These are phyloP conservation scores for Parathielavia appendiculata DNA, from an alignment of 495 filamentous ascomycete genomes.

Conservation along the genomic window DNA sequence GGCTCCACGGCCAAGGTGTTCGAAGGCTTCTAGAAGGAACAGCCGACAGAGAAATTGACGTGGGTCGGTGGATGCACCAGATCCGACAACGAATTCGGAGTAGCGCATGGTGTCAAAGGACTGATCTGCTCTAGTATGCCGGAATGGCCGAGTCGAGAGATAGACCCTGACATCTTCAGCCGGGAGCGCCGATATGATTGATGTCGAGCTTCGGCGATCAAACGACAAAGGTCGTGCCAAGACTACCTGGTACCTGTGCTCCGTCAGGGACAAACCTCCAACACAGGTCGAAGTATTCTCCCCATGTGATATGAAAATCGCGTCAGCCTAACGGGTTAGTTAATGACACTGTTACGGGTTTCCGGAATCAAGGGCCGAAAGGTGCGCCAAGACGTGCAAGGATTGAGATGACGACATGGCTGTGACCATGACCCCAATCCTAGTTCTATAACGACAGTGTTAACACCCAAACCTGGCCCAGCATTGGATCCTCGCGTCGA, in stretches of 20 bases:
- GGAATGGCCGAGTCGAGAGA: conserved; percentile 1
- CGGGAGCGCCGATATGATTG: not conserved
- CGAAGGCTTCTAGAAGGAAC: conserved; percentile 14
- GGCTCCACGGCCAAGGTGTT: conserved; percentile 11
- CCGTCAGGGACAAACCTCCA: too few species aligned
- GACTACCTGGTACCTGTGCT: too few species aligned
- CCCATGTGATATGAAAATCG: too few species aligned
- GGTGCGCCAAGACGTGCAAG: not conserved
- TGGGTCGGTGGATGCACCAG: conserved; percentile 37
- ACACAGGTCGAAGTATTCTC: too few species aligned
- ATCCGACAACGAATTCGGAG: conserved; percentile 21
- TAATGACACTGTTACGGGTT: not conserved
- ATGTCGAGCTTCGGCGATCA: conserved; percentile 17
- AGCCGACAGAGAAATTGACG: conserved; percentile 18
- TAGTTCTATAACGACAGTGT: too few species aligned
- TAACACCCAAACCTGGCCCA: not conserved
- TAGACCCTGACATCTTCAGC: not conserved
- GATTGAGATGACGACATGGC: conserved; percentile 7
- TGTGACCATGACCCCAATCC: not conserved
- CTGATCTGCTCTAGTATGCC: conserved; percentile 23
- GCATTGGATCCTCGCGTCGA: not conserved
- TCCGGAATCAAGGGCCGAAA: conserved; percentile 5
- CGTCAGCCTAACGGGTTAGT: too few species aligned
- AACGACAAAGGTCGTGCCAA: not conserved
- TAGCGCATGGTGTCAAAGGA: conserved; percentile 6